Evolutionary conservation across 2,329 filamentous ascomycete species (phyloP).

Genomic region (Fusarium lyarnte): DNA sequence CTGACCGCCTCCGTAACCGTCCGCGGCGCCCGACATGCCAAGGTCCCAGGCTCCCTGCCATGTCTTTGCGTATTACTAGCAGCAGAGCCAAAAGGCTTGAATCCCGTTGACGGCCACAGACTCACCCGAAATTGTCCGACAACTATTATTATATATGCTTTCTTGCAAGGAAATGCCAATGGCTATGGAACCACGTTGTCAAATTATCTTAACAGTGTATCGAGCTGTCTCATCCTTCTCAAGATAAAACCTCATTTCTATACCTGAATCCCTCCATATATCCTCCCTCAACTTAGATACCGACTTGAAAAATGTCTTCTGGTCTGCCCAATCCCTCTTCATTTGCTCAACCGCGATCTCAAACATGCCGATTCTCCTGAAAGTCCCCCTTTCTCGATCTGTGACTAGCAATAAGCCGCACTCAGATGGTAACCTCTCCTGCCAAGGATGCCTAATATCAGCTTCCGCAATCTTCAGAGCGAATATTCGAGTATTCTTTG

Average conservation of each 20-base stretch:
- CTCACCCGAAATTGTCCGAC: not conserved
- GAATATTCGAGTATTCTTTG: not conserved
- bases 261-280: not conserved
- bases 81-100: not conserved
- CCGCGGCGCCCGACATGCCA: not conserved
- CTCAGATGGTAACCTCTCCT: not conserved
- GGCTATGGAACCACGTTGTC: not conserved
- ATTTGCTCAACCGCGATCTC: not conserved
- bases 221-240: not conserved
- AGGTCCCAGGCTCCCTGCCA: not conserved
- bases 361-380: not conserved
- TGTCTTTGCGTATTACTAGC: not conserved
- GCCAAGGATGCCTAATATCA: not conserved
- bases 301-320: not conserved
- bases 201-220: not conserved
- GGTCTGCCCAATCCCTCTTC: not conserved
- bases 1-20: not conserved
- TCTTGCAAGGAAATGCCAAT: too few species aligned
- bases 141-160: too few species aligned
- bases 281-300: not conserved
- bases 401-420: not conserved
- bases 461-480: not conserved
- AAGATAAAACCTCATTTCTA: not conserved
- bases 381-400: not conserved
- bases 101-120: accelerated